Conservation (phyloP, 176 grass and related monocot genomes). For the sorghum (Sorghum bicolor) region DNA sequence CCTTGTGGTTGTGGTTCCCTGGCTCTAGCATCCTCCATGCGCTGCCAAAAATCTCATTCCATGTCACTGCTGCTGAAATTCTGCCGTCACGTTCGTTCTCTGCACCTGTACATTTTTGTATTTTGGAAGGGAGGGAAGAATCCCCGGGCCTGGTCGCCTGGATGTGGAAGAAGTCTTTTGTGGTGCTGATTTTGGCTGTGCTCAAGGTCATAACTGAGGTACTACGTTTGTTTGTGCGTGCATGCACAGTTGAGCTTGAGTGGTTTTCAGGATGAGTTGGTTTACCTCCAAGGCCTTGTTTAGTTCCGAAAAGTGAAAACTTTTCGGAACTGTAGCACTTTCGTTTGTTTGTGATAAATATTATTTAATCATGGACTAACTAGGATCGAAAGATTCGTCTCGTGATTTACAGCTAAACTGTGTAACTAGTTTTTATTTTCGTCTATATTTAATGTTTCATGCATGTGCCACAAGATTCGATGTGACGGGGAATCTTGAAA, state of each 20-base stretch:
- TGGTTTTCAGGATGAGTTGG: neutral
- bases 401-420: too few species aligned
- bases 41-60: neutral
- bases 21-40: neutral
- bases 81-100: neutral
- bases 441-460: too few species aligned
- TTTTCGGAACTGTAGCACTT: too few species aligned
- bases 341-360: too few species aligned
- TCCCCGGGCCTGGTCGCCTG: neutral
- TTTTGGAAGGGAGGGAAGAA: neutral
- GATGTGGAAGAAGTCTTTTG: neutral
- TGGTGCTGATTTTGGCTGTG: neutral
- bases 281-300: too few species aligned
- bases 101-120: neutral
- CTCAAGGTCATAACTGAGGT: neutral
- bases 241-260: neutral
- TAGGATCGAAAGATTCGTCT: too few species aligned
- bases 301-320: too few species aligned
- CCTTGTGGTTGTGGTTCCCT: slow-evolving; percentile 1
- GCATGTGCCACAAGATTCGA: too few species aligned
- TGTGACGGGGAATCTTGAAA: too few species aligned
- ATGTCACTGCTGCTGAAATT: neutral
- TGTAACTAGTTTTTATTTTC: too few species aligned
- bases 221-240: neutral
- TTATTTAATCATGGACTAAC: too few species aligned